A percentile compares a stretch with the other conserved stretches of the same genome.
Evolutionary conservation across 1,284 basidiomycete genomes (phyloP).

Genomic region (Irpex sp.): DNA sequence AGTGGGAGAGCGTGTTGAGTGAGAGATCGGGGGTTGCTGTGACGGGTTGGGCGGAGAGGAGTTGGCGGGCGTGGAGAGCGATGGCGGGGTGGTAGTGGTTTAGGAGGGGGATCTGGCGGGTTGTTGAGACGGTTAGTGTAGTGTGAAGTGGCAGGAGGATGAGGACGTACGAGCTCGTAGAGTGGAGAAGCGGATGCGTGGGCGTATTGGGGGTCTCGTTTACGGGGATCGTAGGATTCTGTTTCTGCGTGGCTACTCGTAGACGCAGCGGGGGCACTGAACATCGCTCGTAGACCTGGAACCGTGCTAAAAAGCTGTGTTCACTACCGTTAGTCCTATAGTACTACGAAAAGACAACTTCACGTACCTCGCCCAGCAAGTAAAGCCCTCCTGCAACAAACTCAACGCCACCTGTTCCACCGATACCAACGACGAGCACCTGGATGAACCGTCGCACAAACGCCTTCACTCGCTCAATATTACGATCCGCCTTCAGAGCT

Average conservation of each 20-base stretch:
- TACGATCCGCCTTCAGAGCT: slow-evolving; percentile 78
- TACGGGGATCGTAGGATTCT: slow-evolving; percentile 77
- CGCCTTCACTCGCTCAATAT: slow-evolving; percentile 66
- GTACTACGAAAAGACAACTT: neutral
- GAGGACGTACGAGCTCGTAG: slow-evolving; percentile 76
- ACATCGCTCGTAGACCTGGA: slow-evolving; percentile 65
- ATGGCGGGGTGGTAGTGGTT: slow-evolving; percentile 92
- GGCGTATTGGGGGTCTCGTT: slow-evolving; percentile 89
- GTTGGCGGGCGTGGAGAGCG: slow-evolving; percentile 79
- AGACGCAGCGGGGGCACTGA: slow-evolving; percentile 40
- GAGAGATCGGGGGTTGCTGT: slow-evolving; percentile 86
- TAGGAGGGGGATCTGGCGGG: slow-evolving; percentile 65
- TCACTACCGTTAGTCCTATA: neutral
- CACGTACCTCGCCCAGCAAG: slow-evolving; percentile 64
- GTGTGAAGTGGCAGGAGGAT: neutral
- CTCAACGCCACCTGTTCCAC: slow-evolving; percentile 72
- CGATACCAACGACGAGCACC: slow-evolving; percentile 62
- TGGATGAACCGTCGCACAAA: slow-evolving; percentile 88
- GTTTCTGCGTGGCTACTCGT: slow-evolving; percentile 38
- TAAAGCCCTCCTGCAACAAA: slow-evolving; percentile 89
- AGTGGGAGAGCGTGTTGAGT: slow-evolving; percentile 82
- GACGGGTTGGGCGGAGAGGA: slow-evolving; percentile 66
- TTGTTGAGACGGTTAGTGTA: neutral
- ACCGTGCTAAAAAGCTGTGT: slow-evolving; percentile 69
- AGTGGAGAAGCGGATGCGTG: slow-evolving; percentile 79